Conservation (phyloP, 768 basidiomycete species). For the Naganishia randhawae region DNA sequence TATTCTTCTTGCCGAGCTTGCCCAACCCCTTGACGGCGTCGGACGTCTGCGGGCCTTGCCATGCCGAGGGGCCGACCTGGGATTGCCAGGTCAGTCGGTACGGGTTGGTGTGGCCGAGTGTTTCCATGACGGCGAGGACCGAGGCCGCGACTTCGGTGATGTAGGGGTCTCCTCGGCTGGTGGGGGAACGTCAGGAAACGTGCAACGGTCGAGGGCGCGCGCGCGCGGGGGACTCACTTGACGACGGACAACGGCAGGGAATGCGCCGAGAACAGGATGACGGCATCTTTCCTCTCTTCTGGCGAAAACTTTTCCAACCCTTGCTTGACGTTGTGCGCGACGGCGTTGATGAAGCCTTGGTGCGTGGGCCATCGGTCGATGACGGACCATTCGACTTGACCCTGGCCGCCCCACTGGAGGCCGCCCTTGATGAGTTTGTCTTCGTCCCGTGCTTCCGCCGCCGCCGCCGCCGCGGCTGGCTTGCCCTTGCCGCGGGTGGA, state of each 20-base stretch:
- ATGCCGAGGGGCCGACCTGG: conserved; percentile 92
- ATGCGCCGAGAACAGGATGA: conserved; percentile 92
- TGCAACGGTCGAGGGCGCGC: neutral
- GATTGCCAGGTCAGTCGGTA: conserved; percentile 94
- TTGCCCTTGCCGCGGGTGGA: conserved; percentile 14
- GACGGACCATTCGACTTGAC: conserved; percentile 84
- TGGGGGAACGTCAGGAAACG: neutral
- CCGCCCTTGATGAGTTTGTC: conserved; percentile 41
- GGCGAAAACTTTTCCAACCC: conserved; percentile 74
- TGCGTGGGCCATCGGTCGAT: conserved; percentile 98
- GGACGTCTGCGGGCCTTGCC: conserved; percentile 96
- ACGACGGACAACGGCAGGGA: conserved; percentile 97
- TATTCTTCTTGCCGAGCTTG: conserved; percentile 53
- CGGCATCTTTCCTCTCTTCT: conserved; percentile 64
- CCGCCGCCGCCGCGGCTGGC: neutral
- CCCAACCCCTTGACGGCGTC: conserved; percentile 71
- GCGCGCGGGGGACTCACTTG: conserved; percentile 55
- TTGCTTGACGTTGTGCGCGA: conserved; percentile 79
- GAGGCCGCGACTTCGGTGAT: conserved; percentile 90
- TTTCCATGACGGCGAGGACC: conserved; percentile 87
- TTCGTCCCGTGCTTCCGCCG: conserved; percentile 25
- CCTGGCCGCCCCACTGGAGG: conserved; percentile 60
- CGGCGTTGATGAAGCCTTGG: conserved; percentile 87
- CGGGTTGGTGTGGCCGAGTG: conserved; percentile 57
- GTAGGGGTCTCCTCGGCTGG: conserved; percentile 88